A percentile compares a stretch with the other conserved stretches of the same genome.
Conservation (phyloP, 2,329 filamentous ascomycete genomes). For the Penicillium sp. region DNA sequence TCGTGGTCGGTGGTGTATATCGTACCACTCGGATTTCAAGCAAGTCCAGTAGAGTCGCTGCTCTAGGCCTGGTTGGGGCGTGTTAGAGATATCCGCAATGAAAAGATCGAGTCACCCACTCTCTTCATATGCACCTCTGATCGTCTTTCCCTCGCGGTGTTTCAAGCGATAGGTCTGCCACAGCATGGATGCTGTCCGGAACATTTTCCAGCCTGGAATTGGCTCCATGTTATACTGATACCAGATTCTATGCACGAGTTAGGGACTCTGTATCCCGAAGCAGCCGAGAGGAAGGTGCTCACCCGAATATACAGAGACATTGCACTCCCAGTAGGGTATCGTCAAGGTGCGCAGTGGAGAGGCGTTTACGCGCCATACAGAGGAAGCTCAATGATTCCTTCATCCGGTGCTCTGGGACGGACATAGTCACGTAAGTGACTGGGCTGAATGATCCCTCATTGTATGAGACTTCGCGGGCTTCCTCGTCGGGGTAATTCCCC, state of each 20-base stretch:
- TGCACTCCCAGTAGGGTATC: constrained; percentile 23
- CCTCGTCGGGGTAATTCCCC: constrained; percentile 26
- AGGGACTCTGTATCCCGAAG: not conserved
- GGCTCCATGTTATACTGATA: constrained; percentile 29
- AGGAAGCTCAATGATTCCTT: constrained; percentile 23
- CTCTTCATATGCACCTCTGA: constrained; percentile 24
- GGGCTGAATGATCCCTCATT: constrained; percentile 13
- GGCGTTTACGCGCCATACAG: constrained; percentile 24
- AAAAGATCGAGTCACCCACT: constrained; percentile 14
- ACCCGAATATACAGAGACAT: constrained; percentile 28
- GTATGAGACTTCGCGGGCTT: constrained; percentile 18
- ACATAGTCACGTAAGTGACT: constrained; percentile 19
- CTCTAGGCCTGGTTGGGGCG: constrained; percentile 19
- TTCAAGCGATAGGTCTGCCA: constrained; percentile 28
- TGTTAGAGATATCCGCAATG: constrained; percentile 5
- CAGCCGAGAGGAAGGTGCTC: not conserved
- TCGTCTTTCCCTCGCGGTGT: constrained; percentile 19
- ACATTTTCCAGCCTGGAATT: constrained; percentile 28
- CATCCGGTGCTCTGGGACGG: constrained; percentile 24
- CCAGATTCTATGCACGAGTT: constrained; percentile 20
- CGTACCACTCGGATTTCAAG: constrained; percentile 26
- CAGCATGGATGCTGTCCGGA: constrained; percentile 26
- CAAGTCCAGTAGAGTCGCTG: constrained; percentile 29
- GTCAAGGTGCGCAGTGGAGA: constrained; percentile 25
- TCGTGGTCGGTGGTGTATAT: not conserved